Percentiles rank a stretch among this genome's conserved stretches.
Conservation (phyloP, 768 basidiomycete genomes). For the Trametes cinnabarina region DNA sequence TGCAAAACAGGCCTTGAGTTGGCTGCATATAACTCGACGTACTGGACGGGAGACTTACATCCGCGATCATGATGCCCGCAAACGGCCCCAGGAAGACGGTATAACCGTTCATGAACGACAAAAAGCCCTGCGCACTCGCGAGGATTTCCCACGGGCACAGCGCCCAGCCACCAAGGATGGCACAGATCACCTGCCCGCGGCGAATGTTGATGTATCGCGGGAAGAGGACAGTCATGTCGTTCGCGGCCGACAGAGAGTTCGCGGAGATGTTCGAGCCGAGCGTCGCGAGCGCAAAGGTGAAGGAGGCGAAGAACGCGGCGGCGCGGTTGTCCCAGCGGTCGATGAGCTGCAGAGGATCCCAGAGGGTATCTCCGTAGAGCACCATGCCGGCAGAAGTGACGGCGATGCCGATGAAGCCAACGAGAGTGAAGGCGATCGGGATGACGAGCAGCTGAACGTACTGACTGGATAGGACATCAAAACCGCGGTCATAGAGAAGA, state of each 20-base stretch:
- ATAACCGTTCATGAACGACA: constrained; percentile 80
- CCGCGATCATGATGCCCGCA: constrained; percentile 66
- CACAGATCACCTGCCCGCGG: constrained; percentile 73
- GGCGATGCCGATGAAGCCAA: constrained; percentile 77
- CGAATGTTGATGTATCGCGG: constrained; percentile 80
- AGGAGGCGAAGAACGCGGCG: constrained; percentile 79
- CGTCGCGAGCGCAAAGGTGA: constrained; percentile 71
- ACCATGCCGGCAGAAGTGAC: constrained; percentile 74
- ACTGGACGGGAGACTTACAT: constrained; percentile 37
- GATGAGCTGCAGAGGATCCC: constrained; percentile 79
- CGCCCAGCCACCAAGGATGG: constrained; percentile 80
- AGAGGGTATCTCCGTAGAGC: constrained; percentile 62
- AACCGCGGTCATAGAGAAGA: background rate
- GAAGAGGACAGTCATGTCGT: constrained; percentile 79
- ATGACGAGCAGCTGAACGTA: constrained; percentile 74
- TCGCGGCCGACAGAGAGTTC: constrained; percentile 74
- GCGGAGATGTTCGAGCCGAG: constrained; percentile 70
- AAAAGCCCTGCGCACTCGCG: constrained; percentile 59
- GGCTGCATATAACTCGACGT: too few species aligned
- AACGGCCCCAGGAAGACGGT: constrained; percentile 87
- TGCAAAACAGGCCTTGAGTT: constrained; percentile 29
- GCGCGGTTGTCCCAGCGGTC: constrained; percentile 83
- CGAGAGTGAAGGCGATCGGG: constrained; percentile 71
- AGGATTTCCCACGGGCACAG: constrained; percentile 89
- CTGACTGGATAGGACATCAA: constrained; percentile 43